A percentile compares a stretch with the other conserved stretches of the same genome.
These are phyloP conservation scores for Daldinia sp. DNA, from an alignment of 2,329 filamentous ascomycete species.

Conservation along the genomic window DNA sequence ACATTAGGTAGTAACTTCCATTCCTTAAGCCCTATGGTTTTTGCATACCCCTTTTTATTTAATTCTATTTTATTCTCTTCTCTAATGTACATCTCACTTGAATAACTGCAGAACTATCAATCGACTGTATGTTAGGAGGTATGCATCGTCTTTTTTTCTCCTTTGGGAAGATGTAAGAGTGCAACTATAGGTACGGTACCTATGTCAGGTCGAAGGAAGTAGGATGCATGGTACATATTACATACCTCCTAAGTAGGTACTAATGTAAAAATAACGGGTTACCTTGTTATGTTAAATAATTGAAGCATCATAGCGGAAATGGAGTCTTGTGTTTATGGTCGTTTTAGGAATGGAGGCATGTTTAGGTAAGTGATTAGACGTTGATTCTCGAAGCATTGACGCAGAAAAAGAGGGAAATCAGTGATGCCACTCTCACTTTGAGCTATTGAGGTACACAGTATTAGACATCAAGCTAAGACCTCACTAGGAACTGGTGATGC, in stretches of 20 bases:
- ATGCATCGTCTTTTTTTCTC: slow-evolving; percentile 6
- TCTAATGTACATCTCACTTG: background rate
- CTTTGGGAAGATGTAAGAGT: background rate
- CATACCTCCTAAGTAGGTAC: slow-evolving; percentile 11
- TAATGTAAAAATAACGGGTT: background rate
- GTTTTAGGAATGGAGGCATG: slow-evolving; percentile 19
- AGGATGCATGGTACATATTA: slow-evolving; percentile 1
- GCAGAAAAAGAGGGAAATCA: slow-evolving; percentile 15
- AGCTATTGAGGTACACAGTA: slow-evolving; percentile 26
- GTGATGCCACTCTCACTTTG: slow-evolving; percentile 2
- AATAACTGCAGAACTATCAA: slow-evolving; percentile 3
- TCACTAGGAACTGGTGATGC: slow-evolving; percentile 19
- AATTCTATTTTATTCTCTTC: background rate
- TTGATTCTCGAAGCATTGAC: slow-evolving; percentile 20
- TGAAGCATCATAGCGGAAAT: slow-evolving; percentile 7
- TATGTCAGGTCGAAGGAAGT: slow-evolving; percentile 1
- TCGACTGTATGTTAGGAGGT: slow-evolving; percentile 3
- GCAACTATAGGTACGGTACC: too few species aligned
- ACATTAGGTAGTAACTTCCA: too few species aligned
- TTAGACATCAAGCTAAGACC: slow-evolving; percentile 20
- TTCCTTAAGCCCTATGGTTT: background rate
- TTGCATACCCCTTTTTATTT: background rate
- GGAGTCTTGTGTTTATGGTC: slow-evolving; percentile 17
- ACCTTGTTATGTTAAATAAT: background rate
- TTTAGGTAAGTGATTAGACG: slow-evolving; percentile 7